A percentile compares a stretch with the other conserved stretches of the same genome.
Evolutionary conservation across 495 filamentous ascomycete species (phyloP).

Genomic region (Tuber aestivum): DNA sequence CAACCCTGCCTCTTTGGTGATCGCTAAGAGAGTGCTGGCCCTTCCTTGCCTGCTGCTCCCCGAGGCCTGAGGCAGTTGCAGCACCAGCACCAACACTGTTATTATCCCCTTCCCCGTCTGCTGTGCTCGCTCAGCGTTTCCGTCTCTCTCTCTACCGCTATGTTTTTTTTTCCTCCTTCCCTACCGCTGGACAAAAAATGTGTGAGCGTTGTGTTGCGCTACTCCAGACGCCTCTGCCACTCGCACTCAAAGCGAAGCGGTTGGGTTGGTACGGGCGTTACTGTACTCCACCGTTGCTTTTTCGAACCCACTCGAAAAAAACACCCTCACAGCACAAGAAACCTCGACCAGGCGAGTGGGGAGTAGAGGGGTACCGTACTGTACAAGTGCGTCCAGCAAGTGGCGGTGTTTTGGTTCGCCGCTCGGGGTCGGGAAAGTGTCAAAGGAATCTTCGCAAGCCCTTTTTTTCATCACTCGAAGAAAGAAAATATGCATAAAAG

Average conservation of each 20-base stretch:
- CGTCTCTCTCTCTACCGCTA: too few relatives aligned
- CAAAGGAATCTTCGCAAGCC: not conserved
- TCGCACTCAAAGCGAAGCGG: not conserved
- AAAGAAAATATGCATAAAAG: not conserved
- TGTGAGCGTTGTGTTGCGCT: not conserved
- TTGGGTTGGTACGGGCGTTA: slow-evolving; percentile 1
- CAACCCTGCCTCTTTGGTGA: not conserved
- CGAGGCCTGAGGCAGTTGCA: not conserved
- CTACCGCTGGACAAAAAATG: not conserved
- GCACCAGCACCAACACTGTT: not conserved
- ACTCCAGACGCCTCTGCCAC: slow-evolving; percentile 1
- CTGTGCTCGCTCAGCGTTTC: slow-evolving; percentile 5
- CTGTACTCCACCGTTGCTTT: not conserved
- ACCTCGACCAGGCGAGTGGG: not conserved
- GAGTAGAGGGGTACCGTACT: not conserved
- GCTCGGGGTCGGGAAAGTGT: not conserved
- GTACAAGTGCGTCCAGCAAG: not conserved
- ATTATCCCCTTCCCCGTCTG: slow-evolving; percentile 2
- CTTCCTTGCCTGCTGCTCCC: not conserved
- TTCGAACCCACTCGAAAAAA: not conserved
- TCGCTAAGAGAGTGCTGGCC: not conserved
- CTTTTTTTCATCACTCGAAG: not conserved
- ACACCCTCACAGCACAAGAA: not conserved
- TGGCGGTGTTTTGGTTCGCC: not conserved
- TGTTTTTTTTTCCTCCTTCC: not conserved